A percentile compares a stretch with the other conserved stretches of the same genome.
Conservation (phyloP, 768 basidiomycete species). For the Lactarius deliciosus region DNA sequence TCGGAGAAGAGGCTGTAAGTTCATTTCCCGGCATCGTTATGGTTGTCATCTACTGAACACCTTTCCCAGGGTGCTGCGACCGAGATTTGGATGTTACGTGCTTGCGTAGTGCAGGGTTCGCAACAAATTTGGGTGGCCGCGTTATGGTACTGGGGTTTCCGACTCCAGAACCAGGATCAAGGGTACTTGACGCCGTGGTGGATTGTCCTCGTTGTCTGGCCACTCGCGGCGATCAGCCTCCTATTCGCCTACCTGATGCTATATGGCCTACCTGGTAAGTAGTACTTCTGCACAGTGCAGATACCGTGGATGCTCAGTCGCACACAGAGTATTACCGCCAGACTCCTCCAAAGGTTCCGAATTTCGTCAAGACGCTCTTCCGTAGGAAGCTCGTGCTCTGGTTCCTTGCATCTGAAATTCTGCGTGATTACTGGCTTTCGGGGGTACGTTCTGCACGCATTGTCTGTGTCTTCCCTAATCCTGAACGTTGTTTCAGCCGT, state of each 20-base stretch:
- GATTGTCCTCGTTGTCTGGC: constrained; percentile 82
- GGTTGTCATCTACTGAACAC: constrained; percentile 19
- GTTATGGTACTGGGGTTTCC: constrained; percentile 94
- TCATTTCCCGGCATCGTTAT: neutral
- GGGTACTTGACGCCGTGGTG: constrained; percentile 73
- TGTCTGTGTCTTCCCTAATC: neutral
- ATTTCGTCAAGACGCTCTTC: constrained; percentile 87
- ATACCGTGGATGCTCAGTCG: constrained; percentile 22
- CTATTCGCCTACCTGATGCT: constrained; percentile 81
- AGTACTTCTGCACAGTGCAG: neutral
- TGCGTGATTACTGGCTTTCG: constrained; percentile 92
- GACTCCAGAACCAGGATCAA: constrained; percentile 56
- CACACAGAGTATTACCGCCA: constrained; percentile 79
- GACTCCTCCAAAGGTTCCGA: constrained; percentile 92
- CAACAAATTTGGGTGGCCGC: constrained; percentile 97
- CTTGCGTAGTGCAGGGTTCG: constrained; percentile 91
- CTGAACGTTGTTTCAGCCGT: constrained; percentile 51
- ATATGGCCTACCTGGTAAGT: constrained; percentile 79
- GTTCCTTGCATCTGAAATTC: constrained; percentile 90
- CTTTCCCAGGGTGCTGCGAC: constrained; percentile 80
- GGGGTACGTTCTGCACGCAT: constrained; percentile 51
- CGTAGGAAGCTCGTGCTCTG: constrained; percentile 89
- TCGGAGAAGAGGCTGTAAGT: constrained; percentile 90
- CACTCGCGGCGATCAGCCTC: constrained; percentile 71
- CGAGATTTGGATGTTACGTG: constrained; percentile 89